Conservation (phyloP, 768 basidiomycete genomes). For the Phlebiopsis gigantea region DNA sequence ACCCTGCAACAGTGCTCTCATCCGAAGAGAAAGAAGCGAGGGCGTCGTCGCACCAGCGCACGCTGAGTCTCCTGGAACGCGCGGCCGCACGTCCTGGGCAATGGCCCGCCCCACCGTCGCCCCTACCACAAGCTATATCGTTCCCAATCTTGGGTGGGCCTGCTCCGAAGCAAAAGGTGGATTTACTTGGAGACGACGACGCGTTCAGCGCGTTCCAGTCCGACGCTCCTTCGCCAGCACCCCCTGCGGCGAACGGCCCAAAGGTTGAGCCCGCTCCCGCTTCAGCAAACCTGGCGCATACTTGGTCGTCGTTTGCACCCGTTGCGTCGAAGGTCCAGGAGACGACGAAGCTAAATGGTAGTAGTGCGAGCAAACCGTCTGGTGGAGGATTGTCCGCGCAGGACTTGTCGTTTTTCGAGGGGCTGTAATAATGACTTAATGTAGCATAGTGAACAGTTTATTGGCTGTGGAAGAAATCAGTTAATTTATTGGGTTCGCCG, state of each 20-base stretch:
- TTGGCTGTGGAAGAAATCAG: background rate
- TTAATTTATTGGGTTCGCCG: background rate
- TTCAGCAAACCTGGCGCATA: constrained; percentile 7
- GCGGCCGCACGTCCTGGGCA: constrained; percentile 44
- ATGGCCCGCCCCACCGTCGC: constrained; percentile 46
- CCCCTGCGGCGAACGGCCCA: constrained; percentile 15
- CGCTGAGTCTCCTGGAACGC: constrained; percentile 49
- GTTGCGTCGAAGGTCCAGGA: background rate
- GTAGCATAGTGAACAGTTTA: background rate
- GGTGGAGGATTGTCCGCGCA: constrained; percentile 71
- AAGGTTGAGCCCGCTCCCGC: constrained; percentile 20
- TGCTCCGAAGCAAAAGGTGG: constrained; percentile 14
- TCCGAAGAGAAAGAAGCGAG: constrained; percentile 26
- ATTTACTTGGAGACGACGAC: constrained; percentile 25
- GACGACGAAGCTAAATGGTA: background rate
- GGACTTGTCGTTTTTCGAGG: constrained; percentile 86
- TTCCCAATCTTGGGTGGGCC: constrained; percentile 24
- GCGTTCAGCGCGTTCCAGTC: constrained; percentile 15
- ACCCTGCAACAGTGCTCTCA: background rate
- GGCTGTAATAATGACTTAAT: constrained; percentile 33
- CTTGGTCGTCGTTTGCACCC: background rate
- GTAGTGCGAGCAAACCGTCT: constrained; percentile 8
- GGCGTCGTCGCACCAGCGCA: constrained; percentile 48
- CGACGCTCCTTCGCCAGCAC: constrained; percentile 26
- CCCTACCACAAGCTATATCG: constrained; percentile 35